Base-by-base conservation (phyloP, 805 yeast species). In the Yamadazyma nakazawae region DNA sequence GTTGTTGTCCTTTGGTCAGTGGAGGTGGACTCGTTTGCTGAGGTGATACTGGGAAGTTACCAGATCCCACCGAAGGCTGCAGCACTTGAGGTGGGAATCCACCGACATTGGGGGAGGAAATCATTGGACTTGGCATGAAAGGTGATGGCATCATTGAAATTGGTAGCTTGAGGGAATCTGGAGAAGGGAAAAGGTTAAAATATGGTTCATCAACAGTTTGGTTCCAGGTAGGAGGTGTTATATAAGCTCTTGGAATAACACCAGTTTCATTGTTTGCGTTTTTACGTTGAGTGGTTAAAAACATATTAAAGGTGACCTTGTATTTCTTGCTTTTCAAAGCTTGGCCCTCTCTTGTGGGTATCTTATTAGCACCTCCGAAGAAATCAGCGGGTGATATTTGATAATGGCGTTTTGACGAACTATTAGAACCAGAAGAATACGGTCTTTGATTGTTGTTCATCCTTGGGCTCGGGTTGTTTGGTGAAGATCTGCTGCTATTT, bases 191-290 rank as follows among this genome's bases (percentile, higher is more conserved):
- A 34, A 78, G 61, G 14, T 69, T 64, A 46, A 72, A 76, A 63
- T 80, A 80, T 1, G 84, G 72, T 47, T 78, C 81, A 37, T 80
- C 85, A 19, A 76, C 63, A 2, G 82, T 80, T 40, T 76, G 67
- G 18, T 74, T 72, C 95, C 95, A 87, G 0, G 91, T 84, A 43
- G 95, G 95, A 9, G 88, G 83, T 0, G 92, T 84, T 35, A 74
- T 72, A 61, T 78, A 88, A 6, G 94, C 82, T 55, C 72, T 80
- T 54, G 83, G 90, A 50, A 83, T 70, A 3, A 55, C 52, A 7
- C 63, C 54, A 12, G 66, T 62, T 21, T 31, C 34, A 1, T 52
- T 46, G 16, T 52, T 57, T 28, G 47, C 59, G 39, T 46, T 58
- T 49, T 50, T 62, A 54, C 50, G 63, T 46, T 74, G 74, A 3